Base-by-base conservation (phyloP, 148 eudicot species). In the Vaccinium macrocarpon region DNA sequence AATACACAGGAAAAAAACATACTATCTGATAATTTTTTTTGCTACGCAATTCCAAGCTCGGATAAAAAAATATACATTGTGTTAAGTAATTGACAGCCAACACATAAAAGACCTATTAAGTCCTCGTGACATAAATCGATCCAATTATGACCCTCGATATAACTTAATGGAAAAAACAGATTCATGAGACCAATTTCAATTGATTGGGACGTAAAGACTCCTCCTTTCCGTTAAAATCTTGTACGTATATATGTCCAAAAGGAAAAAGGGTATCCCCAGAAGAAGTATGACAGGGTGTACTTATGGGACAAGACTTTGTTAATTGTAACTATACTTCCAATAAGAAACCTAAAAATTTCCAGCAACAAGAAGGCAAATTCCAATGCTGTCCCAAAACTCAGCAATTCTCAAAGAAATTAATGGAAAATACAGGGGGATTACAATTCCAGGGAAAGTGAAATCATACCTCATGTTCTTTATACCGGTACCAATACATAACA, bases 381-480 rank as follows among this genome's bases (percentile, higher is more conserved):
- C 73, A 68, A 29, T 12, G 71, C 71, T 64, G 38, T 51, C 42
- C 19, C 11, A 27, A 78, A 78, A 52, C 62, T 12, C 25, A 55
- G 62, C 19, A 27, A 55, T 21, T 79, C 53, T 32, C 13, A 4
- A 55, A 55, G 64, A 79, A 79, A 32, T 32, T 79, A 55, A 79
- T 79, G 25, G 61, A 50, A 56, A 56, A 82, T 27, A 81, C 8
- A 50, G 57, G 46, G 48, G 71, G 48, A 25, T 2, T 82, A 32
- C 53, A 82, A 48, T 52, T 82, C 38, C 6, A 21, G 32, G 32
- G 21, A 9, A 32, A 10, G 27, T 76, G 55, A 42, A 81, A 29
- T 52, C 19, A 5, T 81, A 46, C 32, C 38, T 53, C 23, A 49
- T 80, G 81, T 84, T 82, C 82, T 82, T 84, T 84, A 81, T 64